These are phyloP conservation scores for Xylariales sp. DNA, from an alignment of 2,329 filamentous ascomycete species.

Conservation along the genomic window DNA sequence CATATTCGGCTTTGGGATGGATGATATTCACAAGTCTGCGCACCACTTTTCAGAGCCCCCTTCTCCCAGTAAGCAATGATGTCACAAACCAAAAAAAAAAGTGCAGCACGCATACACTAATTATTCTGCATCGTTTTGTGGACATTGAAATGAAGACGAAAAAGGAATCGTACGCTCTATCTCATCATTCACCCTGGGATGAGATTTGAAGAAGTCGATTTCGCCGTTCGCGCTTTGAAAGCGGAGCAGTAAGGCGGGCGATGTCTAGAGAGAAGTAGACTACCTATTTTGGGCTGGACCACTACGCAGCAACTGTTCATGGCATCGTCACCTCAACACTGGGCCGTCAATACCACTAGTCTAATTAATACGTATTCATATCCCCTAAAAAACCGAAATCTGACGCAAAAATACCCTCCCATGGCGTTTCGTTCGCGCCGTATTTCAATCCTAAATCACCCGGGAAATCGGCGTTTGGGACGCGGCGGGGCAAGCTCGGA, in stretches of 20 bases:
- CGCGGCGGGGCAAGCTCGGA: slow-evolving; percentile 23
- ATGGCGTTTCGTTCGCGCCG: too few species aligned
- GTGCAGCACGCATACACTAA: too few species aligned
- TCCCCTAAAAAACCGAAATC: too few species aligned
- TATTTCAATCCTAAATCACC: slow-evolving; percentile 4
- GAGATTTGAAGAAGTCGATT: background rate
- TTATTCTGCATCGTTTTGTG: too few species aligned
- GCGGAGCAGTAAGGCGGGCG: background rate
- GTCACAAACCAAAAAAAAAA: too few species aligned
- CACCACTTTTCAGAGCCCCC: too few species aligned
- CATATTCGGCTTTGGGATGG: too few species aligned
- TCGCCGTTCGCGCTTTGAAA: background rate
- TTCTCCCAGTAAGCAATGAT: too few species aligned
- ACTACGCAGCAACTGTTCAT: background rate
- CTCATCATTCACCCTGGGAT: background rate
- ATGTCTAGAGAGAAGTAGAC: background rate
- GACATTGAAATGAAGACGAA: too few species aligned
- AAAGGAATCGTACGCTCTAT: background rate
- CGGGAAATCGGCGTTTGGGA: slow-evolving; percentile 5
- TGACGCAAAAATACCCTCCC: too few species aligned
- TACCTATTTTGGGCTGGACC: background rate
- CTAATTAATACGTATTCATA: background rate
- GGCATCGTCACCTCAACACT: background rate
- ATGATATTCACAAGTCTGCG: too few species aligned
- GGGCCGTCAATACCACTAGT: background rate